phyloP scores from a whole-genome alignment of 192 early-diverging fungal genomes.

The Rhizoclosmatium globosum region DNA sequence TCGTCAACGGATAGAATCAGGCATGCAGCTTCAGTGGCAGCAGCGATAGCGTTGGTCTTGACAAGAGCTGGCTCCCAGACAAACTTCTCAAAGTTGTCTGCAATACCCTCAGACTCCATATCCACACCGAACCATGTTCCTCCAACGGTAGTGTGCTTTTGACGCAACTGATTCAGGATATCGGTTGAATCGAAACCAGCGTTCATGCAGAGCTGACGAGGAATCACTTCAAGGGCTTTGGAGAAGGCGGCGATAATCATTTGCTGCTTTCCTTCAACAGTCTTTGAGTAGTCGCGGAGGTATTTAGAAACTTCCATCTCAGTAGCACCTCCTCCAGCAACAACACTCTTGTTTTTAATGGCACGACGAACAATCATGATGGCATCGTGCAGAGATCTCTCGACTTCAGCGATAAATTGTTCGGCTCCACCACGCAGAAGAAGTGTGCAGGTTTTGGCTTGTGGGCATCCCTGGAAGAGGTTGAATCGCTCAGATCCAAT shows the following conservation, averaged over 20 bases:
- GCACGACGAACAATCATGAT: slow-evolving; percentile 99
- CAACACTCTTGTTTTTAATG: slow-evolving; percentile 95
- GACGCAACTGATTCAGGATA: slow-evolving; percentile 95
- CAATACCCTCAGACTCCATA: slow-evolving; percentile 84
- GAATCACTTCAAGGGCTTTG: slow-evolving; percentile 95
- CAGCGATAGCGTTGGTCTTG: slow-evolving; percentile 95
- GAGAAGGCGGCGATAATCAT: slow-evolving; percentile 94
- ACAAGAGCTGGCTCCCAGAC: slow-evolving; percentile 99
- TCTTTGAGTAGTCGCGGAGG: slow-evolving; percentile 88
- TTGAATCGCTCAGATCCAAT: slow-evolving; percentile 98
- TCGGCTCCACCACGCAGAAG: slow-evolving; percentile 97
- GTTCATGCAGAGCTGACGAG: slow-evolving; percentile 98
- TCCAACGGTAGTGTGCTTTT: slow-evolving; percentile 84
- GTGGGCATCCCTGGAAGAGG: slow-evolving; percentile 92
- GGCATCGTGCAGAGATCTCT: slow-evolving; percentile 96
- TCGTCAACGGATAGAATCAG: slow-evolving; percentile 97
- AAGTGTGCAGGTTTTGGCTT: slow-evolving; percentile 95
- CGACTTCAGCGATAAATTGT: slow-evolving; percentile 99
- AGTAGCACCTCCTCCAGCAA: slow-evolving; percentile 97
- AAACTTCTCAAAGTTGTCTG: slow-evolving; percentile 91
- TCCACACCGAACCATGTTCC: slow-evolving; percentile 93
- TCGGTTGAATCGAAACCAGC: slow-evolving; percentile 99
- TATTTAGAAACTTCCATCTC: slow-evolving; percentile 99
- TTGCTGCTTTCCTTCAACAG: slow-evolving; percentile 98
- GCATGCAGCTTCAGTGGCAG: slow-evolving; percentile 95